phyloP scores from a whole-genome alignment of 306 rosid genomes.

The Dalbergia oliveri region DNA sequence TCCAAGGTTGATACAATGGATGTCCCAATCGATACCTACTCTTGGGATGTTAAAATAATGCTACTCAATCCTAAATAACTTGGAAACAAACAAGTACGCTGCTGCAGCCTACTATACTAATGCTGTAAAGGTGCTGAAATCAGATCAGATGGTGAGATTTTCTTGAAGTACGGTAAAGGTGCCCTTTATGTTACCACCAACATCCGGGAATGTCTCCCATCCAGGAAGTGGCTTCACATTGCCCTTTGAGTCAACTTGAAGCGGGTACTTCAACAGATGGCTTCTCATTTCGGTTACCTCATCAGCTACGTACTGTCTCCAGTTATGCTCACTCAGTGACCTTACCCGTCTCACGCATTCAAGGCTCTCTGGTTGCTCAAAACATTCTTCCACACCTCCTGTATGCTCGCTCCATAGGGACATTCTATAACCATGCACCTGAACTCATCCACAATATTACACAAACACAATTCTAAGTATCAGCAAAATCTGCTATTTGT shows the following conservation, averaged over 20 bases:
- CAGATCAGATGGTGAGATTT: conserved; percentile 77
- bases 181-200: conserved; percentile 80
- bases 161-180: conserved; percentile 62
- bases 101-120: conserved; percentile 29
- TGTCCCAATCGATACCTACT: neutral
- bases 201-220: conserved; percentile 74
- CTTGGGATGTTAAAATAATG: too few relatives aligned
- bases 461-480: conserved; percentile 7
- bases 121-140: conserved; percentile 20
- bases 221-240: conserved; percentile 66
- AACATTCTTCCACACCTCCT: conserved; percentile 70
- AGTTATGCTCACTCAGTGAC: conserved; percentile 71
- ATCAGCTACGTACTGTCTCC: conserved; percentile 76
- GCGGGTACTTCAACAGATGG: conserved; percentile 82
- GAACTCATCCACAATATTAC: conserved; percentile 25
- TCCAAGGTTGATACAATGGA: too few relatives aligned
- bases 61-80: too few relatives aligned
- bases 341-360: conserved; percentile 72
- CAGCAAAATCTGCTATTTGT: too few relatives aligned
- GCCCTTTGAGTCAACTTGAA: conserved; percentile 77
- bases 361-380: conserved; percentile 72
- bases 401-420: conserved; percentile 90
- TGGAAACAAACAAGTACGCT: neutral
- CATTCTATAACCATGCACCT: conserved; percentile 90
- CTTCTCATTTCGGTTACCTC: conserved; percentile 78